Base-by-base conservation (phyloP, 2,329 filamentous ascomycete genomes). In the Zalaria obscura region DNA sequence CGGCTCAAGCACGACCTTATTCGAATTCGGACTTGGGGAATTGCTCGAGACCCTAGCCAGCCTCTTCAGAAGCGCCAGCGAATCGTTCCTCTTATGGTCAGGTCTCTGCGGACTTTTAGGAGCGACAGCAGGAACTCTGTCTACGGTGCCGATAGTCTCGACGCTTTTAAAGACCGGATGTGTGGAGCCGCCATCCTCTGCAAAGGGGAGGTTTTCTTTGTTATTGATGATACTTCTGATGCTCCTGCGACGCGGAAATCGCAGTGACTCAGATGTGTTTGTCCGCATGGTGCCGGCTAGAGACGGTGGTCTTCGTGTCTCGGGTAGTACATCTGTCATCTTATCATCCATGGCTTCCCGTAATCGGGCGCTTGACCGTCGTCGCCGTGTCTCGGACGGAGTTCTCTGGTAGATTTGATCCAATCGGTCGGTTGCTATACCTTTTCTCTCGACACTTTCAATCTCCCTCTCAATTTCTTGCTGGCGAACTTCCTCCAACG, bases 1-100 rank as follows among this genome's bases (percentile, higher is more conserved):
- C 18, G 18, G 18, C 18, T 18, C 18, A 18, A 18, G 18, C n/a
- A 36, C 28, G 5, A 37, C 28, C 31, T 42, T 45, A 26, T 44
- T 38, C 39, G 56, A 57, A 25, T 49, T 56, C 29, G 66, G 64
- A 45, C 63, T 68, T 3, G 68, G 67, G 28, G 65, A 70, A 36
- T 52, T 47, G 43, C 64, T 69, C 5, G 65, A 62, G 2, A 58
- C 64, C 46, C 65, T 56, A 2, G 68, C 65, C 6, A 72, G 55
- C 42, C 61, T 59, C 46, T 62, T 60, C 37, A 72, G 54, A 25
- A 70, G 52, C 45, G 64, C 58, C 45, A 66, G 58, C 4, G 67
- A 69, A 48, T 68, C 67, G 35, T 61, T 56, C 32, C 63, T 57
- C 28, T 55, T 52, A 39, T 61, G 55, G 18, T 45, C 42, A 7